Percentiles rank a stretch among this genome's conserved stretches.
Evolutionary conservation across 169 alveolate species (phyloP).

Genomic region (Plasmodium sp.): DNA sequence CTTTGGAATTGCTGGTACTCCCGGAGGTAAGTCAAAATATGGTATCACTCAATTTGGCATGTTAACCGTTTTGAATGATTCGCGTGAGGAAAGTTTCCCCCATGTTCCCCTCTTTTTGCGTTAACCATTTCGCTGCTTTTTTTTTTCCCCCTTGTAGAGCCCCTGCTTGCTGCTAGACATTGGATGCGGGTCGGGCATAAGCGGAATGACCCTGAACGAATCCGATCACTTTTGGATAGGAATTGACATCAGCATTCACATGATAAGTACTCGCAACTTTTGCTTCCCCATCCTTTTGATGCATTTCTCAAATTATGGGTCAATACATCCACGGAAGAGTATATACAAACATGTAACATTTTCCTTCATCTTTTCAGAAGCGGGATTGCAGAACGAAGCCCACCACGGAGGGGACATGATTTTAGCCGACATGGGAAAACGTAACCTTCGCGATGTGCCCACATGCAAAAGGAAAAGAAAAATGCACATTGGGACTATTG

Average conservation of each 20-base stretch:
- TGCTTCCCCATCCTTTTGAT: not conserved
- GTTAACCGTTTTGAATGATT: not conserved
- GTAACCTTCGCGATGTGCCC: not conserved
- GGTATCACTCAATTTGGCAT: not conserved
- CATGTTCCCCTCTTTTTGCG: not conserved
- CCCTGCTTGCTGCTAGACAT: constrained; percentile 93
- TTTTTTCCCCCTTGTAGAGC: constrained; percentile 83
- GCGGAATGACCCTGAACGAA: constrained; percentile 94
- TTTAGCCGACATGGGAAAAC: constrained; percentile 95
- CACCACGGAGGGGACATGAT: constrained; percentile 92
- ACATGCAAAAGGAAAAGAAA: not conserved
- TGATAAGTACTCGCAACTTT: constrained; percentile 91
- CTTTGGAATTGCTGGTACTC: constrained; percentile 89
- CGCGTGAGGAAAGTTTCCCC: not conserved
- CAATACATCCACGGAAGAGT: not conserved
- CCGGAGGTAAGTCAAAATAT: constrained; percentile 81
- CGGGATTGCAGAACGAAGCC: constrained; percentile 77
- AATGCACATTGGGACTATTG: not conserved
- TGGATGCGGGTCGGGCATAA: constrained; percentile 98
- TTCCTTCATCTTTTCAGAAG: constrained; percentile 22
- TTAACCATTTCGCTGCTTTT: not conserved
- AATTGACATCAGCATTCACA: constrained; percentile 93
- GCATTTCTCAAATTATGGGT: not conserved
- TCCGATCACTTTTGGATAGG: constrained; percentile 96
- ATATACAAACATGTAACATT: not conserved